A percentile compares a stretch with the other conserved stretches of the same genome.
Evolutionary conservation across 257 asterid genomes (phyloP).

Genomic region (Osmanthus fragrans): DNA sequence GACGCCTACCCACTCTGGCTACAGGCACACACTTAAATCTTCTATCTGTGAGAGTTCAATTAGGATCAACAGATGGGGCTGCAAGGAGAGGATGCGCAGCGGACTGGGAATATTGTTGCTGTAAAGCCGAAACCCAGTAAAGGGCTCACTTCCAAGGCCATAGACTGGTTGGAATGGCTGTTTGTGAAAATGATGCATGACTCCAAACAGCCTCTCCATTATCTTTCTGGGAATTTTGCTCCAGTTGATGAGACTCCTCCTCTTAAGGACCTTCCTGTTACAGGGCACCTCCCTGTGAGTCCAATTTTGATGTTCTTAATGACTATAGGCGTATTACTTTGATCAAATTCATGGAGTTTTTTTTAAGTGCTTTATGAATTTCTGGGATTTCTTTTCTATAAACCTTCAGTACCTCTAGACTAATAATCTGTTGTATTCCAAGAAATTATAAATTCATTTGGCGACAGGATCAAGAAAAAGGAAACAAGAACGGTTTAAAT

Average conservation of each 20-base stretch:
- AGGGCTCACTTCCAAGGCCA: slow-evolving; percentile 61
- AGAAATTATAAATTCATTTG: no score
- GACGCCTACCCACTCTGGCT: background rate
- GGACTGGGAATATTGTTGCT: slow-evolving; percentile 43
- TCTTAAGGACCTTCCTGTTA: slow-evolving; percentile 56
- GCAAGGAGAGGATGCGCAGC: slow-evolving; percentile 38
- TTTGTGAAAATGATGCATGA: slow-evolving; percentile 71
- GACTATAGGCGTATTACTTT: background rate
- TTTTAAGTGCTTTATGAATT: background rate
- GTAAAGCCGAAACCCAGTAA: slow-evolving; percentile 74
- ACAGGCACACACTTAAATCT: background rate
- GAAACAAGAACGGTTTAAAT: no score
- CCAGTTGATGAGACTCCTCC: slow-evolving; percentile 96
- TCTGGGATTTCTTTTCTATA: background rate
- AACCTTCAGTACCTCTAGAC: no score
- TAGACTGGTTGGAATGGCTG: slow-evolving; percentile 78
- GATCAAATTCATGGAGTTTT: background rate
- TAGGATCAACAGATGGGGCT: slow-evolving; percentile 37
- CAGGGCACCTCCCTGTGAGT: slow-evolving; percentile 84
- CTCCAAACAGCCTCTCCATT: slow-evolving; percentile 64
- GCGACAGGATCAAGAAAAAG: no score
- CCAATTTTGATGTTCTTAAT: background rate
- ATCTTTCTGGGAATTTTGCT: slow-evolving; percentile 77
- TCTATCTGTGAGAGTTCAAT: background rate
- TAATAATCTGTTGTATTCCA: no score